These are phyloP conservation scores for Solanum clarkiae DNA, from an alignment of 257 asterid species.

Conservation along the genomic window DNA sequence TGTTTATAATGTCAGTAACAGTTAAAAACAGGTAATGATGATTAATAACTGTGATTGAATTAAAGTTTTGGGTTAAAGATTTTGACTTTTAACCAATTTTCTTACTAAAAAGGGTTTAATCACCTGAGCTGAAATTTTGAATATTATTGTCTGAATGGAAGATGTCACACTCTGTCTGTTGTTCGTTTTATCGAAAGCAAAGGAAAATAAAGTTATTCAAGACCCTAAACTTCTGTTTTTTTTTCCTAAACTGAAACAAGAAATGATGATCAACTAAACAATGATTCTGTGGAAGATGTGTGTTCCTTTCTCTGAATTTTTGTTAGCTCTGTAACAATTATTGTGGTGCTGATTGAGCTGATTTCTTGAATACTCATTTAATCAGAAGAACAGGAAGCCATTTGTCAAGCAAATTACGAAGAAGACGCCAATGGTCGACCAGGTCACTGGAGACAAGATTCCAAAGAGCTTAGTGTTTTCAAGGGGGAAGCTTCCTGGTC, in stretches of 20 bases:
- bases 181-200: background rate
- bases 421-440: conserved; percentile 67
- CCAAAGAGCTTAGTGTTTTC: conserved; percentile 81
- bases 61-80: background rate
- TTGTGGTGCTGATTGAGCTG: background rate
- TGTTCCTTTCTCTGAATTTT: background rate
- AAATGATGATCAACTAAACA: background rate
- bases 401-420: conserved; percentile 40
- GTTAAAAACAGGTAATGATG: background rate
- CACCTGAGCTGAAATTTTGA: background rate
- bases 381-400: conserved; percentile 44
- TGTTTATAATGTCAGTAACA: background rate
- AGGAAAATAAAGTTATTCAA: background rate
- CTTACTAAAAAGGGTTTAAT: background rate
- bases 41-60: background rate
- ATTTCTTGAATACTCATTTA: background rate
- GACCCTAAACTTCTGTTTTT: background rate
- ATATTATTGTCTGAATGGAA: background rate
- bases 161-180: background rate
- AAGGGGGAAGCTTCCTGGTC: conserved; percentile 71
- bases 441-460: conserved; percentile 79
- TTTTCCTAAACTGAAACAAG: background rate
- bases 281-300: background rate
- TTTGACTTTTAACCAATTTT: background rate
- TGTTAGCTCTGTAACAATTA: background rate